Percentiles rank a stretch among this genome's conserved stretches.
phyloP scores from a whole-genome alignment of 805 yeast species.

The Debaryomyces tyrocola region DNA sequence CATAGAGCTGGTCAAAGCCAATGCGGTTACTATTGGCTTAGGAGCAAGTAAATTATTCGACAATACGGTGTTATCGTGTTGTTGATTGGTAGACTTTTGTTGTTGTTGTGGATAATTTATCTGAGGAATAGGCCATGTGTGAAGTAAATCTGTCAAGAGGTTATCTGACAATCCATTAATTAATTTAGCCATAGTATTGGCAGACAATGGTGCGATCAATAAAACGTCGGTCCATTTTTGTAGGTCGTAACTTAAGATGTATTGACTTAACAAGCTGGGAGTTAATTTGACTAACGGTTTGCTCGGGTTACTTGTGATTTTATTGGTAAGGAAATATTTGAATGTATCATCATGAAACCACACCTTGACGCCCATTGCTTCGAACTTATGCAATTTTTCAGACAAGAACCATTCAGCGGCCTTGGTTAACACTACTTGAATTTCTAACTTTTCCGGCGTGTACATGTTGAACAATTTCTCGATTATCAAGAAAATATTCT shows the following conservation, averaged over 20 bases:
- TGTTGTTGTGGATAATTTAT: not conserved
- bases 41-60: constrained; percentile 16
- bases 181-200: constrained; percentile 26
- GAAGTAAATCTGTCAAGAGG: constrained; percentile 21
- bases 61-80: constrained; percentile 13
- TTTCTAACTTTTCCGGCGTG: constrained; percentile 17
- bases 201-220: constrained; percentile 23
- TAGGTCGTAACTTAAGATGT: constrained; percentile 16
- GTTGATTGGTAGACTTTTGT: not conserved
- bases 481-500: constrained; percentile 20
- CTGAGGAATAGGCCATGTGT: constrained; percentile 22
- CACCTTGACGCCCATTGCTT: constrained; percentile 21
- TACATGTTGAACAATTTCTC: constrained; percentile 24
- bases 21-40: constrained; percentile 24
- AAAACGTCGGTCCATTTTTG: constrained; percentile 28
- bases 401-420: constrained; percentile 20
- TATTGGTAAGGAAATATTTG: constrained; percentile 13
- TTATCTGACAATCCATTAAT: constrained; percentile 25
- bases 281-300: constrained; percentile 6
- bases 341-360: constrained; percentile 24
- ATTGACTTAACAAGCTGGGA: constrained; percentile 12
- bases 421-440: constrained; percentile 25
- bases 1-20: constrained; percentile 25
- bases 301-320: constrained; percentile 5
- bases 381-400: constrained; percentile 20